These are phyloP conservation scores for Linum lewisii DNA, from an alignment of 345 rosid species.

Conservation along the genomic window DNA sequence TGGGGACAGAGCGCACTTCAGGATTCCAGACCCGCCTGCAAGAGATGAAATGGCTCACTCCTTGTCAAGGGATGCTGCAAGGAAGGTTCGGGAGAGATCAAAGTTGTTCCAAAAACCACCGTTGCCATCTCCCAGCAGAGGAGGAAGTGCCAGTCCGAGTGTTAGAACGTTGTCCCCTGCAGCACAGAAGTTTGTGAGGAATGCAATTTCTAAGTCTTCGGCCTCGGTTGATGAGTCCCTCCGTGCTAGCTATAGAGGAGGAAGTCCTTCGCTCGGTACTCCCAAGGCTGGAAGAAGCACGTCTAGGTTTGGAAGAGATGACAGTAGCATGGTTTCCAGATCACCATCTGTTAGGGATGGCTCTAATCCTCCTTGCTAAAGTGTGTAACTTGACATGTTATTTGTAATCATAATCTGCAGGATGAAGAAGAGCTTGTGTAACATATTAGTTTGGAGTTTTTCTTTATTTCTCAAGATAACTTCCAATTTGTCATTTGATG, in stretches of 20 bases:
- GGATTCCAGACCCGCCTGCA: constrained; percentile 60
- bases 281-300: constrained; percentile 68
- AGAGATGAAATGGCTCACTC: constrained; percentile 85
- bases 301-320: constrained; percentile 78
- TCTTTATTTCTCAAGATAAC: no score
- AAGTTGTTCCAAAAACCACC: constrained; percentile 87
- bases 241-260: constrained; percentile 87
- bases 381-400: neutral
- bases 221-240: constrained; percentile 90
- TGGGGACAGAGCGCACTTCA: constrained; percentile 75
- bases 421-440: no score
- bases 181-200: constrained; percentile 88
- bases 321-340: constrained; percentile 32
- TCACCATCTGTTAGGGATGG: constrained; percentile 61
- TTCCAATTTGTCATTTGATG: no score
- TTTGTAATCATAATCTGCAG: no score
- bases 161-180: constrained; percentile 79
- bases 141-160: constrained; percentile 94
- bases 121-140: constrained; percentile 73
- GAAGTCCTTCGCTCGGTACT: constrained; percentile 57
- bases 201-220: constrained; percentile 68
- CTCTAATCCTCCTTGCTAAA: constrained; percentile 45
- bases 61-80: constrained; percentile 80
- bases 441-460: no score
- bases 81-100: constrained; percentile 69